Conservation (phyloP, 2,329 filamentous ascomycete genomes). For the Epichloe amarillans region DNA sequence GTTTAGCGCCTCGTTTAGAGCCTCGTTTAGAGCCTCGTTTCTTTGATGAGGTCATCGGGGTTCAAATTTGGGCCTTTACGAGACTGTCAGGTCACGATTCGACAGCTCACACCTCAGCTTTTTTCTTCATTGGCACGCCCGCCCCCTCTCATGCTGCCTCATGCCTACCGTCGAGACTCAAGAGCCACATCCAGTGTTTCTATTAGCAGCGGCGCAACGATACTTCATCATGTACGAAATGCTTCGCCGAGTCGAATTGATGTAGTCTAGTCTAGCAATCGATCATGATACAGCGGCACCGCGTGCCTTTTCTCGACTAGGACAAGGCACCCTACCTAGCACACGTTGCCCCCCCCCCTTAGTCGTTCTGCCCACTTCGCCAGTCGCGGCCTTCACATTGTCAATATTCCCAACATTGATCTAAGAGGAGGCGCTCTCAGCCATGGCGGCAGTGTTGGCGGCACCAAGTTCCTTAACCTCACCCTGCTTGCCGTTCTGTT, state of each 20-base stretch:
- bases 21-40: too few relatives aligned
- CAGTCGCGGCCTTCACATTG: neutral
- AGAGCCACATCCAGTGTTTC: too few relatives aligned
- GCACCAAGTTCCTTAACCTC: constrained; percentile 60
- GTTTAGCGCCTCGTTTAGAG: too few relatives aligned
- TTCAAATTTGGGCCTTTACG: neutral
- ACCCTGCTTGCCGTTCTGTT: constrained; percentile 89
- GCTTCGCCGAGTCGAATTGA: constrained; percentile 12
- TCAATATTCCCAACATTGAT: neutral
- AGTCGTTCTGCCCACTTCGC: neutral
- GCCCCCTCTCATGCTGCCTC: too few relatives aligned
- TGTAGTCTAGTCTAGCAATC: constrained; percentile 21
- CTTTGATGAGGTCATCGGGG: neutral
- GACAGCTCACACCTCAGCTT: neutral
- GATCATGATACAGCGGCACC: constrained; percentile 21
- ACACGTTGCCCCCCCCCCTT: neutral
- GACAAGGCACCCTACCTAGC: neutral
- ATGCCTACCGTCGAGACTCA: neutral
- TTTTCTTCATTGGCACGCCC: neutral
- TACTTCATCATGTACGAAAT: neutral
- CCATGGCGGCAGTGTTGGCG: constrained; percentile 33
- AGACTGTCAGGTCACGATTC: neutral
- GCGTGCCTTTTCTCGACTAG: neutral
- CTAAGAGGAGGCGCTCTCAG: constrained; percentile 25
- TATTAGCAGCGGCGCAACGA: neutral